Conservation (phyloP, 768 basidiomycete species). For the Kwoniella newhampshirensis region DNA sequence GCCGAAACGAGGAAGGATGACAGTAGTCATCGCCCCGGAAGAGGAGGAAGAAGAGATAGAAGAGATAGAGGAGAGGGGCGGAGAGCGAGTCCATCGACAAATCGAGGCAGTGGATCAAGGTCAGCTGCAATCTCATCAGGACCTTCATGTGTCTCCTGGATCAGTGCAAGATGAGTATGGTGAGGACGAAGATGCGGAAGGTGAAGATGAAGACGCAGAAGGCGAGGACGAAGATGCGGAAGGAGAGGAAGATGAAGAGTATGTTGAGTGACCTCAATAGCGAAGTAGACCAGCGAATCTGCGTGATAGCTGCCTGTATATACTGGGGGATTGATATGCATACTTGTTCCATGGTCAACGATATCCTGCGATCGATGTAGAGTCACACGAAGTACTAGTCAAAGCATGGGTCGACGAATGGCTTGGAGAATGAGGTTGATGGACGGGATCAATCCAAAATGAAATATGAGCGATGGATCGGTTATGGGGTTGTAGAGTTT, state of each 20-base stretch:
- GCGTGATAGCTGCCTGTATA: too few relatives aligned
- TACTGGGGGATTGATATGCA: too few relatives aligned
- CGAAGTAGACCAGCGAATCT: too few relatives aligned
- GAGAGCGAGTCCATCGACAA: background rate
- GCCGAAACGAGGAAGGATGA: constrained; percentile 1
- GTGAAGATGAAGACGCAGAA: constrained; percentile 21
- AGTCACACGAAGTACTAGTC: too few relatives aligned
- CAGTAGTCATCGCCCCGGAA: constrained; percentile 3
- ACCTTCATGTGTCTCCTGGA: background rate
- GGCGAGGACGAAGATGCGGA: constrained; percentile 33
- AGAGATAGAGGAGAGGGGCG: constrained; percentile 2
- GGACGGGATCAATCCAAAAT: too few relatives aligned
- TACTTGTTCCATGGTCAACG: too few relatives aligned
- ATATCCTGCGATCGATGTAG: too few relatives aligned
- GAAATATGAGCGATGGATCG: too few relatives aligned
- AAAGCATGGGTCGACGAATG: too few relatives aligned
- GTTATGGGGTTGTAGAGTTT: too few relatives aligned
- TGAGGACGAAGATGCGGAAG: constrained; percentile 5
- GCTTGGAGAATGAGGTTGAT: too few relatives aligned
- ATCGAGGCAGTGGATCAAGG: background rate
- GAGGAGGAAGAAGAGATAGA: constrained; percentile 16
- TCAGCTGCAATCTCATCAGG: background rate
- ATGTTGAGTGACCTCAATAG: constrained; percentile 12
- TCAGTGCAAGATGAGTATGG: background rate
- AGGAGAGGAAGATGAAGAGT: constrained; percentile 41